Percentiles rank a stretch among this genome's conserved stretches.
These are phyloP conservation scores for Plasmodium fragile DNA, from an alignment of 169 alveolate genomes.

Conservation along the genomic window DNA sequence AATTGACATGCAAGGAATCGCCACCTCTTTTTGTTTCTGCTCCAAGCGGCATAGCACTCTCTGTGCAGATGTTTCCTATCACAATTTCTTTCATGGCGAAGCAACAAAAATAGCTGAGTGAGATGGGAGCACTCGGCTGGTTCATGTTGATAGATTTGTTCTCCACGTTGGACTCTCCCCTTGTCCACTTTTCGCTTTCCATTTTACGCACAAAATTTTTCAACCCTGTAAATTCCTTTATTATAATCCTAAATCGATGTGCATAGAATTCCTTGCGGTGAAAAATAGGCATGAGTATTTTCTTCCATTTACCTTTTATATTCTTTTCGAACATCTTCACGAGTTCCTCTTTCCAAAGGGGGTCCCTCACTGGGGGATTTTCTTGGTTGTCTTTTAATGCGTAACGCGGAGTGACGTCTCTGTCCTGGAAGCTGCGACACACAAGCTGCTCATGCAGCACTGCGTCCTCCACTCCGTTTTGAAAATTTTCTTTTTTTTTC, in stretches of 20 bases:
- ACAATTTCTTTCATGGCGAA: slow-evolving; percentile 44
- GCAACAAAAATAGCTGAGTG: slow-evolving; percentile 45
- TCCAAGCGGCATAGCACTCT: neutral
- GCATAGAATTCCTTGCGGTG: slow-evolving; percentile 14
- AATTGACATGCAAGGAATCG: slow-evolving; percentile 10
- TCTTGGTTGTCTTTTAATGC: neutral
- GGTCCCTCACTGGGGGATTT: neutral
- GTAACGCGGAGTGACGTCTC: neutral
- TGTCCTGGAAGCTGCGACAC: neutral
- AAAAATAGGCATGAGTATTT: slow-evolving; percentile 42
- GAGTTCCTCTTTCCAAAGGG: slow-evolving; percentile 16
- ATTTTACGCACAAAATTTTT: neutral
- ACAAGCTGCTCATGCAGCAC: neutral
- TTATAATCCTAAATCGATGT: slow-evolving; percentile 23
- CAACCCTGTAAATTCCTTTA: slow-evolving; percentile 62
- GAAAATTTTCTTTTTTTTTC: neutral
- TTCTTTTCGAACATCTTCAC: slow-evolving; percentile 27
- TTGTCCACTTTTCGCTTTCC: neutral
- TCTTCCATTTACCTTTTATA: slow-evolving; percentile 65
- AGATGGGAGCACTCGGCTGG: neutral
- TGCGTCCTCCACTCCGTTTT: neutral
- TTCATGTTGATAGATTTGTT: neutral
- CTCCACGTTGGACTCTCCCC: neutral
- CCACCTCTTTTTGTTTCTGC: neutral
- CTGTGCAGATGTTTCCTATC: neutral